Conservation (phyloP, 139 green algal species). For the Volvox africanus region DNA sequence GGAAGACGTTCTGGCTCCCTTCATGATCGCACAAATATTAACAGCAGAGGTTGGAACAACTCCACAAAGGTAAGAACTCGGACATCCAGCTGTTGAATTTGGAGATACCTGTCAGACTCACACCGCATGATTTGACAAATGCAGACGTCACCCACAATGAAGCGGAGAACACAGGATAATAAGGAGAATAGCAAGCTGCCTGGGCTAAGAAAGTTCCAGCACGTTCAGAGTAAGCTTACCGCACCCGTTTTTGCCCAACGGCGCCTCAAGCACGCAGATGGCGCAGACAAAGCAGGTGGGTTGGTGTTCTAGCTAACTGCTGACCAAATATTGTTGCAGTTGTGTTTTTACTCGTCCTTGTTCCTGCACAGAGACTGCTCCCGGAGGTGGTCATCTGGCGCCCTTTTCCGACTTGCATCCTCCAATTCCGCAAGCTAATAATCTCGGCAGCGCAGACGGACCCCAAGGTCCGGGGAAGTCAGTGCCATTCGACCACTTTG, state of each 20-base stretch:
- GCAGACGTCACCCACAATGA: background rate
- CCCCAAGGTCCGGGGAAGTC: background rate
- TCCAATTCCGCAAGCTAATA: background rate
- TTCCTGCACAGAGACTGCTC: background rate
- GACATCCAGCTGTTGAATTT: background rate
- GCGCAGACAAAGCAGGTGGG: background rate
- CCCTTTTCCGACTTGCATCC: background rate
- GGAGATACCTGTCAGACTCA: background rate
- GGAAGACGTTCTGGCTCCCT: background rate
- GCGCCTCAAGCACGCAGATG: background rate
- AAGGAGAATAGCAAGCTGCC: conserved; percentile 20
- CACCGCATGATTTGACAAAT: background rate
- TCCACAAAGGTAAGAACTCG: background rate
- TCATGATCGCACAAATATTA: background rate
- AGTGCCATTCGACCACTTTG: background rate
- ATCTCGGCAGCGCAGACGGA: background rate
- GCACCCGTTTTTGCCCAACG: background rate
- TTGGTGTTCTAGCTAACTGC: background rate
- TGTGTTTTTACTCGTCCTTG: background rate
- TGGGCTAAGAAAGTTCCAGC: background rate
- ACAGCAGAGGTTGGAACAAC: conserved; percentile 1
- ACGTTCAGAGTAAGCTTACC: background rate
- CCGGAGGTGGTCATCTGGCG: background rate
- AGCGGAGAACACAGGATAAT: background rate
- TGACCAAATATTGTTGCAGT: background rate